Base-by-base conservation (phyloP, 2,329 filamentous ascomycete species). In the Xylariaceae sp. region DNA sequence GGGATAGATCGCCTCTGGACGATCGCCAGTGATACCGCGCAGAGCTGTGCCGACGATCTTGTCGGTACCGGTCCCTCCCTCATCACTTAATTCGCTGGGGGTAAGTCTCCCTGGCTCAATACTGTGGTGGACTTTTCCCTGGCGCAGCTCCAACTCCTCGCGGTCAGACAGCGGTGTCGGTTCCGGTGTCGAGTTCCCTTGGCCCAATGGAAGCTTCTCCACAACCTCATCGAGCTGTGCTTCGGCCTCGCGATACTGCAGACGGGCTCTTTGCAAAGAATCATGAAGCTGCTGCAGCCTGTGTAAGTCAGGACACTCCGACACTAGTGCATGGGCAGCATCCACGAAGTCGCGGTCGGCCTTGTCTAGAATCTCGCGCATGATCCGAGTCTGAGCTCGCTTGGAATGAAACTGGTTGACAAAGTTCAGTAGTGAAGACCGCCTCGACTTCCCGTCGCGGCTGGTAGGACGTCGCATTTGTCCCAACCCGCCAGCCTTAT, bases 1-100 rank as follows among this genome's bases (percentile, higher is more conserved):
- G 2, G 72, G 72, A 43, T 76, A 71, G 2, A 66, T 51, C 27
- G 68, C 66, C 38, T 67, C 64, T 1, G 52, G 45, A 4, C 56
- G 52, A 15, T 59, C 56, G 32, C 51, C 55, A n/a, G 48, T 50
- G 30, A 60, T 60, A 8, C 57, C 57, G 30, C 47, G 48, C 16
- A 60, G 41, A 23, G 36, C 39, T 9, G 47, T 48, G 27, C 52
- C 44, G 26, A 51, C 46, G 7, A 46, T 48, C 16, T 47, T 33
- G 11, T 48, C 42, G 13, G 48, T 47, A 34, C 37, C 33, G 18
- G 12, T 40, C 12, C 53, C 46, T 34, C n/a, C n/a, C n/a, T n/a
- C n/a, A n/a, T n/a, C n/a, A n/a, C n/a, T n/a, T n/a, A n/a, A n/a
- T n/a, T n/a, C n/a, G n/a, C n/a, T n/a, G n/a, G n/a, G n/a, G n/a